These are phyloP conservation scores for Hypoxylon fuscum DNA, from an alignment of 495 filamentous ascomycete species.

Conservation along the genomic window DNA sequence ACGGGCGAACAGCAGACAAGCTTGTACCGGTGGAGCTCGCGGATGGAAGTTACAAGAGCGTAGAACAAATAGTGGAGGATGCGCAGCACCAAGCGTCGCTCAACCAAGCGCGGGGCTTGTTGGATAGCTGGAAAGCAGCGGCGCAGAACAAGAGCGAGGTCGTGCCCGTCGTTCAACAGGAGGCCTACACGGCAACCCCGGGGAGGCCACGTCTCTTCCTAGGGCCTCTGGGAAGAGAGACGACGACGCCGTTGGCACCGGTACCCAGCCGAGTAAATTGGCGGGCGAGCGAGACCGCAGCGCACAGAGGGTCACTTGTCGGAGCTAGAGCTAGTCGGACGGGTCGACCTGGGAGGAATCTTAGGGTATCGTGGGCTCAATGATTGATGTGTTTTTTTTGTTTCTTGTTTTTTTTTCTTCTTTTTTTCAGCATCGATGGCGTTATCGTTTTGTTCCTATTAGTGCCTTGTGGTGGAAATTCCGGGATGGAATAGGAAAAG, in stretches of 20 bases:
- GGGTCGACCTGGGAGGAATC: slow-evolving; percentile 37
- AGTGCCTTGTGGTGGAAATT: slow-evolving; percentile 9
- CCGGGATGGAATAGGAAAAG: slow-evolving; percentile 27
- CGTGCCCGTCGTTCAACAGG: slow-evolving; percentile 20
- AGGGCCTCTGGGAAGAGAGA: slow-evolving; percentile 32
- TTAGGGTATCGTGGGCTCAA: slow-evolving; percentile 45
- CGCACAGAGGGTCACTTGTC: slow-evolving; percentile 31
- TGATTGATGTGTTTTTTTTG: too few relatives aligned
- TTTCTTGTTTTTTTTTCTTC: too few relatives aligned
- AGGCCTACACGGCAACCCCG: slow-evolving; percentile 39
- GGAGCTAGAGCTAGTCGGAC: slow-evolving; percentile 33
- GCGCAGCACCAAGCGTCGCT: slow-evolving; percentile 38
- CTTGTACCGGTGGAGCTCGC: slow-evolving; percentile 43
- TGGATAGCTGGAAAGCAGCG: slow-evolving; percentile 35
- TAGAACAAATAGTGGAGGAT: slow-evolving; percentile 40
- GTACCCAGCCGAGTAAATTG: slow-evolving; percentile 33
- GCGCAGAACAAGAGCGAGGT: slow-evolving; percentile 11
- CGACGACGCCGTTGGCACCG: slow-evolving; percentile 44
- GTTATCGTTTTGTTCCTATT: slow-evolving; percentile 7
- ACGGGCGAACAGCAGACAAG: slow-evolving; percentile 56
- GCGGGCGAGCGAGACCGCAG: slow-evolving; percentile 38
- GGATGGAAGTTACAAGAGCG: slow-evolving; percentile 35
- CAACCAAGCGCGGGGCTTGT: slow-evolving; percentile 31
- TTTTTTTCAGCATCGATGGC: slow-evolving; percentile 11
- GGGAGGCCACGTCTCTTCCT: slow-evolving; percentile 42